A percentile compares a stretch with the other conserved stretches of the same genome.
phyloP scores from a whole-genome alignment of 164 flowering plant genomes.

The Amborella trichopoda region DNA sequence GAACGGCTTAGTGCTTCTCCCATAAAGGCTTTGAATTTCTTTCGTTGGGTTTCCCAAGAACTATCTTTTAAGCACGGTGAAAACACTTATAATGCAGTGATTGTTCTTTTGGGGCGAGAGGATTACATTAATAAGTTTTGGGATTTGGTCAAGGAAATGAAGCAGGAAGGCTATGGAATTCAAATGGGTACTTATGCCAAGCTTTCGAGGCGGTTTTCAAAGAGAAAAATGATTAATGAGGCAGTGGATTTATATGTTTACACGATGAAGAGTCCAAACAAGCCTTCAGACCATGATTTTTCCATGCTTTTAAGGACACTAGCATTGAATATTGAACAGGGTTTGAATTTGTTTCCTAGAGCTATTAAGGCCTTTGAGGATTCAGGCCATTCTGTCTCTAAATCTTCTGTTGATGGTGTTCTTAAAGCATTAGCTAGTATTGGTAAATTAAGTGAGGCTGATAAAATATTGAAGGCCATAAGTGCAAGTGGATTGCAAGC shows the following conservation, averaged over 20 bases:
- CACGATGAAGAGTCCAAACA: constrained; percentile 41
- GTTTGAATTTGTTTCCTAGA: constrained; percentile 42
- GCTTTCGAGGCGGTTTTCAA: constrained; percentile 28
- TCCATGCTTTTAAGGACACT: constrained; percentile 49
- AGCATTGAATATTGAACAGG: constrained; percentile 27
- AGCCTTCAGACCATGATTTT: constrained; percentile 44
- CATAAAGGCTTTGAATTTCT: constrained; percentile 46
- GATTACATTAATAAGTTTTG: constrained; percentile 51
- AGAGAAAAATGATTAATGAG: constrained; percentile 52
- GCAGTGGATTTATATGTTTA: constrained; percentile 60
- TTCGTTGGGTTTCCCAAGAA: constrained; percentile 56
- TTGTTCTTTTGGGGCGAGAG: constrained; percentile 43
- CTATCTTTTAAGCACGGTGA: constrained; percentile 34
- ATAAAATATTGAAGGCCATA: constrained; percentile 48
- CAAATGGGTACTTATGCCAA: constrained; percentile 35
- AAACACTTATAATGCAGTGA: constrained; percentile 42
- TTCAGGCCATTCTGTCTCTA: constrained; percentile 32
- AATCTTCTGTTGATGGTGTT: constrained; percentile 29
- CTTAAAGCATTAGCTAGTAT: constrained; percentile 55
- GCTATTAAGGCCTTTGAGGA: constrained; percentile 32
- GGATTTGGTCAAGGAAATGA: constrained; percentile 56
- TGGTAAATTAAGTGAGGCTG: constrained; percentile 38
- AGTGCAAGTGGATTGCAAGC: constrained; percentile 36
- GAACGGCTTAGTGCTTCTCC: constrained; percentile 35
- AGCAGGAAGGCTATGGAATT: constrained; percentile 39